Conservation (phyloP, 169 alveolate species). For the Pseudocohnilembus persalinus region DNA sequence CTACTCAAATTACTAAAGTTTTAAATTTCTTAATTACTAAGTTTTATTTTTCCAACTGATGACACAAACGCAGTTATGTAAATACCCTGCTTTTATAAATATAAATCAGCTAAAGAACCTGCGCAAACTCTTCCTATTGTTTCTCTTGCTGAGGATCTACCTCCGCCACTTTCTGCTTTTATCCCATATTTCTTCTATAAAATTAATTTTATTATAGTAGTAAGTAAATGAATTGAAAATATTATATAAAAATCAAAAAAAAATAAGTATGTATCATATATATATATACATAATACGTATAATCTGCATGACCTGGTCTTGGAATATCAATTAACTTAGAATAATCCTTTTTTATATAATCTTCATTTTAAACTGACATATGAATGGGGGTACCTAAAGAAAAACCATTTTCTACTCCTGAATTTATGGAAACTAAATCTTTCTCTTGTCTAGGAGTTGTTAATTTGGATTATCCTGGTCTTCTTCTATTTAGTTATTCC, state of each 20-base stretch:
- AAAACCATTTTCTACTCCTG: constrained; percentile 65
- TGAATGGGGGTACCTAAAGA: constrained; percentile 80
- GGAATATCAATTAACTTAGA: constrained; percentile 23
- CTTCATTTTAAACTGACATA: constrained; percentile 59
- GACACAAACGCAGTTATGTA: constrained; percentile 45
- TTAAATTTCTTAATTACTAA: constrained; percentile 25
- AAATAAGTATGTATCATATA: constrained; percentile 51
- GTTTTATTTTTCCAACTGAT: constrained; percentile 41
- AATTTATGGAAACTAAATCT: constrained; percentile 53
- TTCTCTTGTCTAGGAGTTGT: constrained; percentile 64
- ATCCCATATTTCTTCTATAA: constrained; percentile 14
- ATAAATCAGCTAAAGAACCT: constrained; percentile 65
- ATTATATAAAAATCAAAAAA: not conserved
- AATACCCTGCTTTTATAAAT: constrained; percentile 25
- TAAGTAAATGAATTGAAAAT: not conserved
- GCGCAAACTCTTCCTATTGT: constrained; percentile 81
- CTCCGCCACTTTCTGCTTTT: constrained; percentile 74
- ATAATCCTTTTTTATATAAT: constrained; percentile 44
- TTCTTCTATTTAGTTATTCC: constrained; percentile 63
- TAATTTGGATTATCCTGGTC: constrained; percentile 65
- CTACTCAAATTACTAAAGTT: not conserved
- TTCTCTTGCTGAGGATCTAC: constrained; percentile 76
- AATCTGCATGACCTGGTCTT: constrained; percentile 87
- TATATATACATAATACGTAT: constrained; percentile 65
- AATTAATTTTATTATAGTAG: not conserved